These are phyloP conservation scores for Sanghuangporus baumii DNA, from an alignment of 1,284 basidiomycete genomes.

Conservation along the genomic window DNA sequence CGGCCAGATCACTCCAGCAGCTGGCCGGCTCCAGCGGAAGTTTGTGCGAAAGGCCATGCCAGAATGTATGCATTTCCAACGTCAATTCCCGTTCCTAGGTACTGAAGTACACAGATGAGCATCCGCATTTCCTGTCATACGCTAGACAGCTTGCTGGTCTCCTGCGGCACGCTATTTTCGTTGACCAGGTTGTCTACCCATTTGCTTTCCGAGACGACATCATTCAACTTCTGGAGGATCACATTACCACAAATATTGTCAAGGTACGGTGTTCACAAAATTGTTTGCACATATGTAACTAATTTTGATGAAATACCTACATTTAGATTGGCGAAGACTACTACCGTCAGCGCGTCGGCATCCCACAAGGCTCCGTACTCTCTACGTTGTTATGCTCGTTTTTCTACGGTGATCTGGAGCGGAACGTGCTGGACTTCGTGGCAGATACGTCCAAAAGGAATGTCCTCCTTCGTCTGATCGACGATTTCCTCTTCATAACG, in stretches of 20 bases:
- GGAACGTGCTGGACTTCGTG: conserved; percentile 49
- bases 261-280: conserved; percentile 44
- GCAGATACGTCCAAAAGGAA: conserved; percentile 30
- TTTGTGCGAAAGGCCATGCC: conserved; percentile 62
- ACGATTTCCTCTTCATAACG: conserved; percentile 92
- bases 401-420: conserved; percentile 91
- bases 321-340: conserved; percentile 68
- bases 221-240: conserved; percentile 75
- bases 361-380: conserved; percentile 92
- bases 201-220: conserved; percentile 54
- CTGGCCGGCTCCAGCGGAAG: conserved; percentile 47
- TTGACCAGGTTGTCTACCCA: conserved; percentile 76
- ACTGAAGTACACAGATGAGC: conserved; percentile 45
- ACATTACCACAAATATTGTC: conserved; percentile 89
- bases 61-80: conserved; percentile 41
- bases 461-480: conserved; percentile 81
- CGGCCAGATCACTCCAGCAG: conserved; percentile 48
- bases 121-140: conserved; percentile 65
- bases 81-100: background rate
- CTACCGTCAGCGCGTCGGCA: conserved; percentile 85
- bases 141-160: conserved; percentile 60
- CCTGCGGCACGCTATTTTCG: conserved; percentile 76
- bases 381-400: conserved; percentile 88
- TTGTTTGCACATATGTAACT: background rate
- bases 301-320: background rate